Base-by-base conservation (phyloP, 371 early-diverging fungal genomes). In the Mucor velutinosus region DNA sequence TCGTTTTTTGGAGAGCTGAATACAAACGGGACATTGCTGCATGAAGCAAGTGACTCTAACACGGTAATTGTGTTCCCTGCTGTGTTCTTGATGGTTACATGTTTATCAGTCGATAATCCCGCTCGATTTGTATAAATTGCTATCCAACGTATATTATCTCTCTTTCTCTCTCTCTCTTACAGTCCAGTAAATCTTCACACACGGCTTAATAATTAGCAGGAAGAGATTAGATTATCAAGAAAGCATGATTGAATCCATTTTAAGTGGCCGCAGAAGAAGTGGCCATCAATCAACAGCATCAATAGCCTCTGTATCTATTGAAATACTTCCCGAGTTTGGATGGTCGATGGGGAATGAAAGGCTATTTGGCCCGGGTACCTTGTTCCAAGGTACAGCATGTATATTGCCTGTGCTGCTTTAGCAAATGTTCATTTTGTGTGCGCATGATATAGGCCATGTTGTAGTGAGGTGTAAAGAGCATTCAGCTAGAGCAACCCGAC, bases 301-400 rank as follows among this genome's bases (percentile, higher is more conserved):
- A 1, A 59, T 59, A 21, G 59, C 41, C 25, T 8, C 41, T 15
- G n/a, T 59, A 1, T 59, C 59, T 14, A 64, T 64, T 7, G 56
- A 64, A 7, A 35, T 64, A 15, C 19, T 56, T 27, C 57, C 55
- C 15, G 64, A 55, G 8, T 64, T 56, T 56, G 64, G 64, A 3
- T 64, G 64, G 64, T 17, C 35, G 14, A 57, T 35, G 1, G 64
- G 64, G 2, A 30, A 64, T 19, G 17, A 37, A n/a, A 21, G 27
- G 12, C 23, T 64, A 1, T 64, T 56, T 64, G 64, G 64, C 0
- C 64, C 64, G 8, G 64, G 64, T 6, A 55, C 47, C 7, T 25
- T 64, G 23, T 64, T 64, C 39, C 64, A 64, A 64, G 64, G 64
- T 56, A 55, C 32, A 41, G 2, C 30, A 30, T 35, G 8, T 35